Evolutionary conservation across 257 asterid genomes (phyloP).

Genomic region (Solanum chiquidenum): DNA sequence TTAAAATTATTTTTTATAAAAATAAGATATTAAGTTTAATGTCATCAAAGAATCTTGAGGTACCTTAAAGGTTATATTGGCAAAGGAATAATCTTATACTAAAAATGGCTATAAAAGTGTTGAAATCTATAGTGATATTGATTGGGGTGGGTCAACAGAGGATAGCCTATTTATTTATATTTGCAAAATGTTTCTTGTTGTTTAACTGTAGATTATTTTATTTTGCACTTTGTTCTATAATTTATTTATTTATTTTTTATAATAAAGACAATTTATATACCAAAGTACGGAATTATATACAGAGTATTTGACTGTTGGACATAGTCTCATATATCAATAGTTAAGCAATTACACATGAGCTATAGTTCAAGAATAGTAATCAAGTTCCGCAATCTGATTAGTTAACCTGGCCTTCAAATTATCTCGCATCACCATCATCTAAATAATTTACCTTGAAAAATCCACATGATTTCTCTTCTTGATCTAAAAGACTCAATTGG

Average conservation of each 20-base stretch:
- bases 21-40: not conserved
- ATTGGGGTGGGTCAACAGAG: not conserved
- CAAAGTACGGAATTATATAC: not conserved
- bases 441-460: not conserved
- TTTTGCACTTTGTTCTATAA: too few relatives aligned
- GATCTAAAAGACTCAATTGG: too few relatives aligned
- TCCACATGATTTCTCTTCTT: rapidly evolving
- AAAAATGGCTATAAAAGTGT: not conserved
- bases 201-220: not conserved
- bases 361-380: not conserved
- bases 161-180: not conserved
- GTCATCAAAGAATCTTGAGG: not conserved
- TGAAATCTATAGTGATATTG: not conserved
- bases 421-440: not conserved
- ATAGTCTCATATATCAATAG: not conserved
- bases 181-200: too few relatives aligned
- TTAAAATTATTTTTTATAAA: too few relatives aligned
- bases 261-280: too few relatives aligned
- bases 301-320: not conserved
- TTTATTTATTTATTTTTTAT: too few relatives aligned
- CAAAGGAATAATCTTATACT: not conserved
- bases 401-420: not conserved
- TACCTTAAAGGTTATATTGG: not conserved
- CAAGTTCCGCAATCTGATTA: not conserved
- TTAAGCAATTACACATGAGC: not conserved